Evolutionary conservation across 2,329 filamentous ascomycete species (phyloP).

Genomic region (Xylariales sp.): DNA sequence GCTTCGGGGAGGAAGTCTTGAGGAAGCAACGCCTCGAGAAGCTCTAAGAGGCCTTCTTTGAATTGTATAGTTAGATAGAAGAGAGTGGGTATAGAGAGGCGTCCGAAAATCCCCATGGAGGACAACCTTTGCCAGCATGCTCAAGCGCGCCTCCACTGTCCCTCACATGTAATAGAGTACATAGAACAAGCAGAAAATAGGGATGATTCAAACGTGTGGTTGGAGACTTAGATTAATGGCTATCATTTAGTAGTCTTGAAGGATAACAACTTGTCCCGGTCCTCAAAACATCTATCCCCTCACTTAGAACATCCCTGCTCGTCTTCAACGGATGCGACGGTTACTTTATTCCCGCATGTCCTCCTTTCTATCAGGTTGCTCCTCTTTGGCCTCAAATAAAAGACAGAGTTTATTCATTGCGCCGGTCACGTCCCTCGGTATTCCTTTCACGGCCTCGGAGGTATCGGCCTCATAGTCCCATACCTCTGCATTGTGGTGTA

Average conservation of each 20-base stretch:
- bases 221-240: background rate
- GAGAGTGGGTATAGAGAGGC: background rate
- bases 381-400: background rate
- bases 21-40: conserved; percentile 60
- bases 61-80: background rate
- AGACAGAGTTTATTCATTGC: no score
- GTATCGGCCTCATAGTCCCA: no score
- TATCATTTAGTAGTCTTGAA: background rate
- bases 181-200: background rate
- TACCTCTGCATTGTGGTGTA: background rate
- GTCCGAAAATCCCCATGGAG: background rate
- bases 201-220: background rate
- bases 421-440: no score
- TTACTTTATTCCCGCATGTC: background rate
- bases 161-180: background rate
- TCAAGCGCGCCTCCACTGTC: background rate
- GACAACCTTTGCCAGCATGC: background rate
- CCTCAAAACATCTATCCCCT: no score
- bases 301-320: background rate
- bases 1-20: conserved; percentile 66
- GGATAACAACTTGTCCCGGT: background rate
- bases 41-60: conserved; percentile 50
- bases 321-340: background rate
- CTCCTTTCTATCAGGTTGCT: background rate
- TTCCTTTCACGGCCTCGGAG: no score